Evolutionary conservation across 768 basidiomycete species (phyloP).

Genomic region (Peribolospora baueri): DNA sequence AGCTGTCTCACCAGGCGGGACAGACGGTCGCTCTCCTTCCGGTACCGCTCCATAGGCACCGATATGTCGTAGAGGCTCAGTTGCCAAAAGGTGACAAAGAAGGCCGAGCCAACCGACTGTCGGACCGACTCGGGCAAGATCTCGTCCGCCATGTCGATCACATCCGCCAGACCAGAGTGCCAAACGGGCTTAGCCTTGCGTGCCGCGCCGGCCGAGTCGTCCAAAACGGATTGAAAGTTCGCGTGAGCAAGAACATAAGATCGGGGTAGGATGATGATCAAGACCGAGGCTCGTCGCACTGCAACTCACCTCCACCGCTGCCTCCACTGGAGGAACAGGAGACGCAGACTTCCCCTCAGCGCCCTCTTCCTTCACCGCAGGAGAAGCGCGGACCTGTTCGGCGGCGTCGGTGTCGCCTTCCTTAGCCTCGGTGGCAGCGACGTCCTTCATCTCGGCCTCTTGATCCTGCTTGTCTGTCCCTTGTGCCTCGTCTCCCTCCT

Average conservation of each 20-base stretch:
- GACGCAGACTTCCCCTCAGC: background rate
- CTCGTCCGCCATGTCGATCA: conserved; percentile 52
- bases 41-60: conserved; percentile 51
- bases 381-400: background rate
- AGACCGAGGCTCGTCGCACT: no score
- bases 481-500: conserved; percentile 7
- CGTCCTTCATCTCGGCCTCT: background rate
- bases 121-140: conserved; percentile 41
- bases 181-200: conserved; percentile 28
- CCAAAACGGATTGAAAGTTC: conserved; percentile 23
- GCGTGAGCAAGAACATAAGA: conserved; percentile 2
- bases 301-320: no score
- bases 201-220: no score
- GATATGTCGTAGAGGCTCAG: conserved; percentile 68
- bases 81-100: conserved; percentile 95
- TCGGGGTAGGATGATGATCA: no score
- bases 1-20: conserved; percentile 6
- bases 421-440: background rate
- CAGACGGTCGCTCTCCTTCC: conserved; percentile 39
- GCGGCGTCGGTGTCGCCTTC: background rate
- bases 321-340: no score
- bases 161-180: conserved; percentile 43
- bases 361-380: background rate
- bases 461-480: conserved; percentile 1
- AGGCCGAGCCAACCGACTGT: conserved; percentile 59